Base-by-base conservation (phyloP, 2,329 filamentous ascomycete genomes). In the Fusarium sp. region DNA sequence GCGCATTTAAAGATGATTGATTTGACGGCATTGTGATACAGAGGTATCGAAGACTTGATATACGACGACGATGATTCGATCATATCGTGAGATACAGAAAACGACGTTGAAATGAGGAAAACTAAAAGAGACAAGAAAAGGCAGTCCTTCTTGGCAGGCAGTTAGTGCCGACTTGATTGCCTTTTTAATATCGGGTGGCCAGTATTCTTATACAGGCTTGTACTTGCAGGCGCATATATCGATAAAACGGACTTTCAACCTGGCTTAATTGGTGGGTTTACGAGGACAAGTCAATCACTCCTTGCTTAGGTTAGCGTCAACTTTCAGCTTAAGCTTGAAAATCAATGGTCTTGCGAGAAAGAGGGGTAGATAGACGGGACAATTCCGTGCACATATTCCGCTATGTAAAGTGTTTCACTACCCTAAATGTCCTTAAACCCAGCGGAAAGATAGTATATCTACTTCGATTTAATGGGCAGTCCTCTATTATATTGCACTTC, bases 21-120 rank as follows among this genome's bases (percentile, higher is more conserved):
- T 22, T 75, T 75, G 28, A 75, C 49, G 1, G 73, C 73, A 75
- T 72, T 75, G 44, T 75, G 73, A 42, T 69, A 65, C 11, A 75
- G 9, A 3, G 73, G 73, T 38, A 75, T 62, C 5, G 73, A 69
- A 1, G 73, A 75, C n/a, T 41, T 41, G 12, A 75, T 17, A 9
- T 75, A 75, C 1, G 33, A 24, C 2, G 51, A 45, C 1, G 56
- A 41, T 9, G 73, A 65, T 28, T 61, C 56, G 15, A 75, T 62
- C 73, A 75, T 75, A 14, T 45, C 49, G 49, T 36, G 10, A 28
- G 7, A 18, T 17, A 9, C 11, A 35, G 18, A 28, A 12, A 2
- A 17, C 5, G 10, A 22, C 7, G 18, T 9, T 24, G 6, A 6
- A 24, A 10, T 36, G 18, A n/a, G 20, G 20, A 18, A 39, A 31